A percentile compares a stretch with the other conserved stretches of the same genome.
phyloP scores from a whole-genome alignment of 805 yeast genomes.

The Metschnikowia kunwiensis region DNA sequence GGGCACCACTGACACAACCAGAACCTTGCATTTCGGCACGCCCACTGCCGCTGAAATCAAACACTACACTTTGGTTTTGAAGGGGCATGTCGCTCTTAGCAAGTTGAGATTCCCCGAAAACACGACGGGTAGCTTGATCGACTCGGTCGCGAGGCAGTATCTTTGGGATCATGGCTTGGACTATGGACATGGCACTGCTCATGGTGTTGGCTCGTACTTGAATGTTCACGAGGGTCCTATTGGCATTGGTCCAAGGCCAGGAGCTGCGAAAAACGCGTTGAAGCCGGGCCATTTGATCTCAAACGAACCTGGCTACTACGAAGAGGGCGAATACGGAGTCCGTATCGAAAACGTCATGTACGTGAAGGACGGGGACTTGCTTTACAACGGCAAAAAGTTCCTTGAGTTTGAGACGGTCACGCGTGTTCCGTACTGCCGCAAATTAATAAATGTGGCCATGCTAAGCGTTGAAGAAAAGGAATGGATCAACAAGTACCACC shows the following conservation, averaged over 20 bases:
- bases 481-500: conserved; percentile 71
- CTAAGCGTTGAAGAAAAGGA: conserved; percentile 58
- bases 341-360: conserved; percentile 51
- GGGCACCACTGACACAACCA: conserved; percentile 64
- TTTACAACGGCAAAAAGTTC: conserved; percentile 54
- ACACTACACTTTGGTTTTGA: conserved; percentile 56
- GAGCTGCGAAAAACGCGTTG: conserved; percentile 43
- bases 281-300: conserved; percentile 54
- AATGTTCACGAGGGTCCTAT: conserved; percentile 65
- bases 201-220: conserved; percentile 60
- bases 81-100: conserved; percentile 53
- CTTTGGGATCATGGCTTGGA: conserved; percentile 57
- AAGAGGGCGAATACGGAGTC: conserved; percentile 58
- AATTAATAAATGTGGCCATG: conserved; percentile 60
- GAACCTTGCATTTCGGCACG: conserved; percentile 53
- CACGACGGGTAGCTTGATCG: conserved; percentile 53
- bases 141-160: conserved; percentile 55
- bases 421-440: conserved; percentile 76
- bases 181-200: conserved; percentile 64
- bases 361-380: conserved; percentile 39
- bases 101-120: conserved; percentile 51
- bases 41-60: conserved; percentile 47
- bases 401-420: conserved; percentile 82
- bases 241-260: conserved; percentile 56
- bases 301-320: conserved; percentile 63